Percentiles rank a stretch among this genome's conserved stretches.
Conservation (phyloP, 1,284 basidiomycete species). For the Ceratobasidium sp. region DNA sequence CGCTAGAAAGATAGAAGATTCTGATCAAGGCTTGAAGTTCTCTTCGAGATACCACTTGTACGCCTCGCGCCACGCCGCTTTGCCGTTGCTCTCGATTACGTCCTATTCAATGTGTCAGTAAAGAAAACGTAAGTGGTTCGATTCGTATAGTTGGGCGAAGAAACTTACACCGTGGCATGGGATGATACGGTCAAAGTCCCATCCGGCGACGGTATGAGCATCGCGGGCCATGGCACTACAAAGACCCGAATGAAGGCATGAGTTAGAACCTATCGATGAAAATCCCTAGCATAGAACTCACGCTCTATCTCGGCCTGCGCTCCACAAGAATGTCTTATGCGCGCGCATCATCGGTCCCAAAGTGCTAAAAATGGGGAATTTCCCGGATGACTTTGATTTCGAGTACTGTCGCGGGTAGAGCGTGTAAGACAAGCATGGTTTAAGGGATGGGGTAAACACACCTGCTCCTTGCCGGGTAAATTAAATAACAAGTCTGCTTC, state of each 20-base stretch:
- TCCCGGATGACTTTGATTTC: constrained; percentile 63
- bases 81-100: constrained; percentile 80
- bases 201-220: constrained; percentile 74
- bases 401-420: constrained; percentile 50
- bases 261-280: not conserved
- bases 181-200: constrained; percentile 91
- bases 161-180: constrained; percentile 87
- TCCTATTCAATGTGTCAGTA: constrained; percentile 63
- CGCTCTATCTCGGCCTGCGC: constrained; percentile 69
- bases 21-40: constrained; percentile 14
- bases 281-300: constrained; percentile 55
- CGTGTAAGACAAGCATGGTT: not conserved
- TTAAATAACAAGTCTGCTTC: constrained; percentile 93
- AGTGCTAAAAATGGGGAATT: constrained; percentile 59
- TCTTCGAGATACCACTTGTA: constrained; percentile 51
- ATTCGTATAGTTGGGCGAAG: not conserved
- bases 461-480: constrained; percentile 87
- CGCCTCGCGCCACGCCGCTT: constrained; percentile 70
- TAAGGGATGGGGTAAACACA: constrained; percentile 51
- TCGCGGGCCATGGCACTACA: constrained; percentile 77
- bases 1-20: not conserved
- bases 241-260: not conserved
- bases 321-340: constrained; percentile 67
- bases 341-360: constrained; percentile 69
- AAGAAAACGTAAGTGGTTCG: constrained; percentile 27